phyloP scores from a whole-genome alignment of 371 early-diverging fungal species.

The Sporodiniella umbellata region DNA sequence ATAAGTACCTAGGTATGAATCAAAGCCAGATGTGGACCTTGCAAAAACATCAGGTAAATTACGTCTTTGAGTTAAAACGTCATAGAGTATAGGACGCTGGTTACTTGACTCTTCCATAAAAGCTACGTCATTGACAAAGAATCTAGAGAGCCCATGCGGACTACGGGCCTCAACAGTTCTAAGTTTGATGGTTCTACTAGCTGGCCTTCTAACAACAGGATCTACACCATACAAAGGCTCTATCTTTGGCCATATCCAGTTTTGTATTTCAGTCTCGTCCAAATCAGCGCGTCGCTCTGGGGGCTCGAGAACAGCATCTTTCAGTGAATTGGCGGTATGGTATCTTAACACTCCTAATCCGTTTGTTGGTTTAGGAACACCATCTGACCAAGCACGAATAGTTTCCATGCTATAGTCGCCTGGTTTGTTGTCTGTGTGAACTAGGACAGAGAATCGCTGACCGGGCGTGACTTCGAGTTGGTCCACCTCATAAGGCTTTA shows the following conservation, averaged over 20 bases:
- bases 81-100: slow-evolving; percentile 10
- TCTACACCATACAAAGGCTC: slow-evolving; percentile 35
- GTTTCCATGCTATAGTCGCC: slow-evolving; percentile 33
- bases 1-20: slow-evolving; percentile 34
- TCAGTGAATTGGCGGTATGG: background rate
- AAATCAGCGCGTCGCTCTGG: background rate
- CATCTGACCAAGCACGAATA: slow-evolving; percentile 30
- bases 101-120: slow-evolving; percentile 12
- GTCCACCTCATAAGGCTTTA: slow-evolving; percentile 24
- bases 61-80: slow-evolving; percentile 3
- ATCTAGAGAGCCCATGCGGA: slow-evolving; percentile 17
- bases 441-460: slow-evolving; percentile 39
- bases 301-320: background rate
- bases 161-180: slow-evolving; percentile 16
- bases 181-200: slow-evolving; percentile 28
- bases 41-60: background rate
- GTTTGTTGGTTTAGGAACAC: slow-evolving; percentile 24
- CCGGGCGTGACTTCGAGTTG: slow-evolving; percentile 41
- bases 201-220: slow-evolving; percentile 15
- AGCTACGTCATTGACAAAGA: slow-evolving; percentile 30
- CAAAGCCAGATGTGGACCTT: slow-evolving; percentile 19
- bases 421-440: slow-evolving; percentile 20
- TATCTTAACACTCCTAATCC: slow-evolving; percentile 34
- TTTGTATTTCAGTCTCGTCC: slow-evolving; percentile 12
- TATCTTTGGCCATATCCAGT: slow-evolving; percentile 34